Evolutionary conservation across 2,329 filamentous ascomycete species (phyloP).

Genomic region (Curvularia eragrostidis): DNA sequence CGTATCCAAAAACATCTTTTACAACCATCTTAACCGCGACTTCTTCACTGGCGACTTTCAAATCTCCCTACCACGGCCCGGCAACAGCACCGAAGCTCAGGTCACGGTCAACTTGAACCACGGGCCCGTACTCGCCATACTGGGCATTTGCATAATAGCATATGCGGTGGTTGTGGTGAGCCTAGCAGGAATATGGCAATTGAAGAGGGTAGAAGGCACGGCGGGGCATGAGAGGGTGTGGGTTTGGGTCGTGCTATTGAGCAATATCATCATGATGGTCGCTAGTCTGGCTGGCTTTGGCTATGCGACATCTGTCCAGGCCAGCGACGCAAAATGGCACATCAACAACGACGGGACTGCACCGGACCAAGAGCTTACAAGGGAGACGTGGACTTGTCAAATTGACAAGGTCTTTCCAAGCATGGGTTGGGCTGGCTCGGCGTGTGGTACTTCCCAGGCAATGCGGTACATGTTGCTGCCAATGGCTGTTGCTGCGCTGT

Average conservation of each 20-base stretch:
- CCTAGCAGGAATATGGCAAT: conserved; percentile 38
- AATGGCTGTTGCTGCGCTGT: conserved; percentile 27
- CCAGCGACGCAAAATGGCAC: conserved; percentile 24
- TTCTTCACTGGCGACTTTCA: conserved; percentile 19
- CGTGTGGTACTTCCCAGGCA: conserved; percentile 36
- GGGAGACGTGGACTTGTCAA: conserved; percentile 40
- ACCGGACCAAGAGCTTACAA: conserved; percentile 23
- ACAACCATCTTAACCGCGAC: conserved; percentile 19
- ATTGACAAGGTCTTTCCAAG: conserved; percentile 28
- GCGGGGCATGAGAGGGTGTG: conserved; percentile 31
- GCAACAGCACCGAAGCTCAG: conserved; percentile 20
- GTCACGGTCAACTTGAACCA: conserved; percentile 19
- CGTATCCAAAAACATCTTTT: conserved; percentile 27
- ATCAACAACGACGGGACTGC: conserved; percentile 25
- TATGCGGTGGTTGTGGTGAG: conserved; percentile 29
- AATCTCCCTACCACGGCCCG: conserved; percentile 21
- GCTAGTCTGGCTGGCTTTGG: conserved; percentile 30
- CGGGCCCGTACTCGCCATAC: conserved; percentile 25
- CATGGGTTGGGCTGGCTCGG: conserved; percentile 32
- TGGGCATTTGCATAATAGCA: conserved; percentile 27
- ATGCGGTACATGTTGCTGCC: conserved; percentile 35
- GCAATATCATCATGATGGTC: conserved; percentile 24
- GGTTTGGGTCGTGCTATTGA: conserved; percentile 34
- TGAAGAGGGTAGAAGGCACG: conserved; percentile 36
- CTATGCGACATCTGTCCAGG: conserved; percentile 31